These are phyloP conservation scores for Tuber indicum DNA, from an alignment of 495 filamentous ascomycete species.

Conservation along the genomic window DNA sequence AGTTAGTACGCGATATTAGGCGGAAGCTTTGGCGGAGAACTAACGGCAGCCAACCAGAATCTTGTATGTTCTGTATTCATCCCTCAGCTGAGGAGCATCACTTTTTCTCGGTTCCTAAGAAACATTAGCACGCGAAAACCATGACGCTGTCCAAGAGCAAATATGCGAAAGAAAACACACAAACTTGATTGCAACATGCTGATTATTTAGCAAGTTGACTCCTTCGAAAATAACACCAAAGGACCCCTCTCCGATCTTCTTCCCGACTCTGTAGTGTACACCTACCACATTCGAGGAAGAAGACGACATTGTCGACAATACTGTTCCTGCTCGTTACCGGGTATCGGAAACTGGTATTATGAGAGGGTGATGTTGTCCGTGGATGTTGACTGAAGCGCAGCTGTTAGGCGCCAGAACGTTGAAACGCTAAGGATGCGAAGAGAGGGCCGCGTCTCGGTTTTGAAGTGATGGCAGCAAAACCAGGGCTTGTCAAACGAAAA, in stretches of 20 bases:
- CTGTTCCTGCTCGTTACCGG: slow-evolving; percentile 26
- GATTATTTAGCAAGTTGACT: slow-evolving; percentile 96
- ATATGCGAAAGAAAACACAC: slow-evolving; percentile 54
- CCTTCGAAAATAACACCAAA: slow-evolving; percentile 99
- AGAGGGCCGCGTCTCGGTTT: not conserved
- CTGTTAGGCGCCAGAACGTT: not conserved
- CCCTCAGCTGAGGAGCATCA: slow-evolving; percentile 93
- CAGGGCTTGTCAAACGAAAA: not conserved
- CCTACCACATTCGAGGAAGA: slow-evolving; percentile 97
- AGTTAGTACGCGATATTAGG: slow-evolving; percentile 28
- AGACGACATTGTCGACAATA: slow-evolving; percentile 63
- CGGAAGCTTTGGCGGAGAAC: slow-evolving; percentile 46
- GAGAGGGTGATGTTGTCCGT: not conserved
- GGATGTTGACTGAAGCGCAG: not conserved
- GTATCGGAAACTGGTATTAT: not conserved
- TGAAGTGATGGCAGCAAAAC: not conserved
- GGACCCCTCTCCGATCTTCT: slow-evolving; percentile 98
- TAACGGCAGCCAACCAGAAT: slow-evolving; percentile 97
- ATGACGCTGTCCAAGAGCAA: slow-evolving; percentile 6
- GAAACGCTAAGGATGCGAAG: not conserved
- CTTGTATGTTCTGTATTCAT: slow-evolving; percentile 99
- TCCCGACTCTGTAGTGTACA: slow-evolving; percentile 97
- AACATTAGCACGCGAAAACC: slow-evolving; percentile 14
- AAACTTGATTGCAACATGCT: slow-evolving; percentile 99
- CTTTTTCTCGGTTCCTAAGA: slow-evolving; percentile 92